Percentiles rank a stretch among this genome's conserved stretches.
Conservation (phyloP, 331 rosid species). For the Telfairia occidentalis region DNA sequence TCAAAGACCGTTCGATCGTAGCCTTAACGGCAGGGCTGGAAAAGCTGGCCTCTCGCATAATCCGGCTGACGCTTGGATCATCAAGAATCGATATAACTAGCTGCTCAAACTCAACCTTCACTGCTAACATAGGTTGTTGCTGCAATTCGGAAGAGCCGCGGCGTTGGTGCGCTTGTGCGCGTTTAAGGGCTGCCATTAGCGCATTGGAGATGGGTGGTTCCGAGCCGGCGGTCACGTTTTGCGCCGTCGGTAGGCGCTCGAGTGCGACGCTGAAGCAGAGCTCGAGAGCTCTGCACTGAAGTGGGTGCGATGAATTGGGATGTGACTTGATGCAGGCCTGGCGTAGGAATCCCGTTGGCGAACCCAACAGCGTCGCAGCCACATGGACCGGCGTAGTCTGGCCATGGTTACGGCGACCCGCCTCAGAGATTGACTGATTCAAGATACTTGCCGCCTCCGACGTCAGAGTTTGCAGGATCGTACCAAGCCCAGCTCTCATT, state of each 20-base stretch:
- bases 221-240: conserved; percentile 30
- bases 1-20: conserved; percentile 64
- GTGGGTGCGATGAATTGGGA: conserved; percentile 89
- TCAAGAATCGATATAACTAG: conserved; percentile 85
- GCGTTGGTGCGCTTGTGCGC: conserved; percentile 96
- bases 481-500: conserved; percentile 86
- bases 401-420: conserved; percentile 82
- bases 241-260: conserved; percentile 70
- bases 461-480: conserved; percentile 88
- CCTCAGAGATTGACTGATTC: conserved; percentile 74
- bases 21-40: conserved; percentile 89
- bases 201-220: conserved; percentile 91
- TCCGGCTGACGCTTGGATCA: conserved; percentile 90
- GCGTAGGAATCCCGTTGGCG: conserved; percentile 72
- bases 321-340: conserved; percentile 90
- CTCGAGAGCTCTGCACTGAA: conserved; percentile 87
- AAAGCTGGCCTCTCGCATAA: conserved; percentile 93
- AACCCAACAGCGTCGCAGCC: conserved; percentile 65
- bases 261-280: conserved; percentile 88
- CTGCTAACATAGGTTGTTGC: conserved; percentile 87
- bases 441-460: conserved; percentile 77
- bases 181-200: conserved; percentile 78
- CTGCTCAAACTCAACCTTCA: conserved; percentile 86
- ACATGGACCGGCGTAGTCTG: conserved; percentile 94
- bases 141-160: conserved; percentile 91